These are phyloP conservation scores for Ganoderma boninense DNA, from an alignment of 1,284 basidiomycete species.

Conservation along the genomic window DNA sequence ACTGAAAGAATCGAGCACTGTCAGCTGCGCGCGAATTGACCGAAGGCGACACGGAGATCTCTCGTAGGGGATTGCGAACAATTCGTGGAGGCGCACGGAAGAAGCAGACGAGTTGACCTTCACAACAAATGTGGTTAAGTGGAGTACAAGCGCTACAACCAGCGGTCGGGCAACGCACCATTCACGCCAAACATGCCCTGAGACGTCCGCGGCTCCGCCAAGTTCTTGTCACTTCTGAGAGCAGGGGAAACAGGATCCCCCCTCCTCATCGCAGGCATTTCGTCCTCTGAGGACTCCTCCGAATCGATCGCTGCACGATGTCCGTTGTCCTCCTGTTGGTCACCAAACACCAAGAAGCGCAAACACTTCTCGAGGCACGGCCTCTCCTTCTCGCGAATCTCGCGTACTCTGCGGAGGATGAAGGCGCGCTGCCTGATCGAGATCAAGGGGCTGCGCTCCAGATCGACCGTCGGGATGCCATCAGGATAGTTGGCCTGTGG, in stretches of 20 bases:
- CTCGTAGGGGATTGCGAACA: slow-evolving; percentile 62
- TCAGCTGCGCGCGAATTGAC: slow-evolving; percentile 43
- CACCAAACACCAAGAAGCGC: slow-evolving; percentile 78
- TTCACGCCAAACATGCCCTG: slow-evolving; percentile 89
- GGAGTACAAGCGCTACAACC: neutral
- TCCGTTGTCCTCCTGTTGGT: slow-evolving; percentile 52
- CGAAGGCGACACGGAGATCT: slow-evolving; percentile 57
- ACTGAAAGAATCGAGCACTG: slow-evolving; percentile 59
- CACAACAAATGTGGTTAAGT: neutral
- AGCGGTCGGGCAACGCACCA: slow-evolving; percentile 54
- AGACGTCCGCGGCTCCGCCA: slow-evolving; percentile 82
- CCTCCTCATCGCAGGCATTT: slow-evolving; percentile 47
- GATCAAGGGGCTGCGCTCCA: slow-evolving; percentile 86
- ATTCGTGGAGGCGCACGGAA: slow-evolving; percentile 81
- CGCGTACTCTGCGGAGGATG: slow-evolving; percentile 78
- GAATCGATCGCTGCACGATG: slow-evolving; percentile 55
- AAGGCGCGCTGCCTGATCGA: slow-evolving; percentile 78
- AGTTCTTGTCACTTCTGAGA: slow-evolving; percentile 73
- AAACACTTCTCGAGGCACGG: slow-evolving; percentile 88
- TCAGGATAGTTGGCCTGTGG: slow-evolving; percentile 68
- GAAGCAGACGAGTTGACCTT: slow-evolving; percentile 88
- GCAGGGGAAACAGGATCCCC: slow-evolving; percentile 61
- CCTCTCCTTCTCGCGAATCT: slow-evolving; percentile 71
- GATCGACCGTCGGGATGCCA: slow-evolving; percentile 80
- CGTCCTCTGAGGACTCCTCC: slow-evolving; percentile 60